Evolutionary conservation across 805 yeast genomes (phyloP).

Genomic region (Diddensiella santjacobensis): DNA sequence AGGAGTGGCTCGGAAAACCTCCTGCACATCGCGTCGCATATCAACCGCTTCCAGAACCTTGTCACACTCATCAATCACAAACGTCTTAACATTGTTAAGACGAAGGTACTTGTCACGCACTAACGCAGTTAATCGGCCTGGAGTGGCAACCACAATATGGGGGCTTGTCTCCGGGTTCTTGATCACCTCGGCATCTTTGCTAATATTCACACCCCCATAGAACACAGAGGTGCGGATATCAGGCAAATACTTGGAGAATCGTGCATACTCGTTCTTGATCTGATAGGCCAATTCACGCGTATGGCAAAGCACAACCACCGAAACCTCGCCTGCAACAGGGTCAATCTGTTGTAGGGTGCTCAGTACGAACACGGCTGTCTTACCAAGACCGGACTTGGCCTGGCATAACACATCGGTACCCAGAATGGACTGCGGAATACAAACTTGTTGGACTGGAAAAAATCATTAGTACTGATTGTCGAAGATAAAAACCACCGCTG

Average conservation of each 20-base stretch:
- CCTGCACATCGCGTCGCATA: conserved; percentile 99
- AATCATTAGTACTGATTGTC: background rate
- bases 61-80: conserved; percentile 98
- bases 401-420: conserved; percentile 98
- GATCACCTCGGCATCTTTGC: conserved; percentile 80
- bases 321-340: conserved; percentile 94
- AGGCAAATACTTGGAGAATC: conserved; percentile 98
- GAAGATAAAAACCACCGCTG: conserved; percentile 2
- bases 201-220: conserved; percentile 90
- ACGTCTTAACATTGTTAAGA: conserved; percentile 84
- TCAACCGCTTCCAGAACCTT: conserved; percentile 86
- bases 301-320: conserved; percentile 93
- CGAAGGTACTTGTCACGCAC: conserved; percentile 88
- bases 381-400: conserved; percentile 99
- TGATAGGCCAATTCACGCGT: conserved; percentile 99
- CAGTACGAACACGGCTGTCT: conserved; percentile 95
- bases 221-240: conserved; percentile 95
- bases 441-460: conserved; percentile 85
- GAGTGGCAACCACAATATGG: conserved; percentile 95
- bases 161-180: conserved; percentile 93
- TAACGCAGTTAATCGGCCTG: conserved; percentile 94
- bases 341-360: conserved; percentile 96
- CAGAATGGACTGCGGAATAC: conserved; percentile 95
- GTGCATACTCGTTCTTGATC: conserved; percentile 93
- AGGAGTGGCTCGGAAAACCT: conserved; percentile 94